Conservation (phyloP, 139 green algal genomes). For the Chlorella sp. region DNA sequence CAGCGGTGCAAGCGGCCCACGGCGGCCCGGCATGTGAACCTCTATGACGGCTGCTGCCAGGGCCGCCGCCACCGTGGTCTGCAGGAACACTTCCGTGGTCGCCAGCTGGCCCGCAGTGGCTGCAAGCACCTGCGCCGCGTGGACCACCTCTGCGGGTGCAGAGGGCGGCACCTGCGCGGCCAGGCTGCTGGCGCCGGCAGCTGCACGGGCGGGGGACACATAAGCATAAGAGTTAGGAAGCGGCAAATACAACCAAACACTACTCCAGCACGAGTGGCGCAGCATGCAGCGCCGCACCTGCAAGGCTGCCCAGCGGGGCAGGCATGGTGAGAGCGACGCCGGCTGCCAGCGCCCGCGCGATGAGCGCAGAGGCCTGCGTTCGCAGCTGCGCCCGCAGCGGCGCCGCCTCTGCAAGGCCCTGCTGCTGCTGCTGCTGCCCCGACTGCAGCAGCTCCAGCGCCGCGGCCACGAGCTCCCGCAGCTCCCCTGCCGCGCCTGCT, state of each 20-base stretch:
- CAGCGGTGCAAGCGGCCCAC: no score
- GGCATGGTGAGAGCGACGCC: neutral
- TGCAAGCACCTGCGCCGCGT: conserved; percentile 7
- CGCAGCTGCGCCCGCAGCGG: conserved; percentile 60
- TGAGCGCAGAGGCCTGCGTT: conserved; percentile 55
- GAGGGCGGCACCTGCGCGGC: conserved; percentile 15
- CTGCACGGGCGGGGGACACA: conserved; percentile 1
- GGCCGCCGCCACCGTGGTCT: conserved; percentile 43
- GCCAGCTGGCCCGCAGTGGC: conserved; percentile 14
- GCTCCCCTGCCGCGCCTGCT: neutral
- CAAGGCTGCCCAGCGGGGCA: neutral
- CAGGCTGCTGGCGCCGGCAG: conserved; percentile 9
- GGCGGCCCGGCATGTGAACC: no score
- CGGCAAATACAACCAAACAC: no score
- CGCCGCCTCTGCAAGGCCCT: conserved; percentile 59
- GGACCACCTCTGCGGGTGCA: conserved; percentile 12
- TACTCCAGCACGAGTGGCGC: no score
- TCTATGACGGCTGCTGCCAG: conserved; percentile 72
- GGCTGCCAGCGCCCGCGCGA: conserved; percentile 3
- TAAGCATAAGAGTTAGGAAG: no score
- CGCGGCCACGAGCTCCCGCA: conserved; percentile 16
- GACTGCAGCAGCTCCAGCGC: conserved; percentile 17
- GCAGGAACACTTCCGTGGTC: conserved; percentile 56
- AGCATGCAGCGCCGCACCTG: no score
- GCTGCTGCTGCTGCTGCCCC: neutral